These are phyloP conservation scores for Globisporangium cederbergense DNA, from an alignment of 352 stramenopile species.

Conservation along the genomic window DNA sequence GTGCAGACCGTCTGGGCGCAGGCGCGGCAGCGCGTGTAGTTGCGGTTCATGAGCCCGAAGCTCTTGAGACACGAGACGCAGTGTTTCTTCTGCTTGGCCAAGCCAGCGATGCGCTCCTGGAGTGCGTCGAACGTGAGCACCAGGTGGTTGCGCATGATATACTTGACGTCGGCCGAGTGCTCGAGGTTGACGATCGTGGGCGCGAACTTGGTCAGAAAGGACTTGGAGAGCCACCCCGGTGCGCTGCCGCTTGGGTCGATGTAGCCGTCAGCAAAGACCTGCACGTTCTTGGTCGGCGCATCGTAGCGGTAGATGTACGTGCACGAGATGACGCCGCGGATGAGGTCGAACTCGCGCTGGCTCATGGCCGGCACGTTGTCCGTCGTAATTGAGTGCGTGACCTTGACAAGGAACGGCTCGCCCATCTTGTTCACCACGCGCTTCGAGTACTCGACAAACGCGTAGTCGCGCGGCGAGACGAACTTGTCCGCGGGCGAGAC, in stretches of 20 bases:
- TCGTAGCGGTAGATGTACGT: constrained; percentile 49
- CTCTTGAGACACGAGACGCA: constrained; percentile 37
- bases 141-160: constrained; percentile 41
- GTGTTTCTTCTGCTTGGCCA: constrained; percentile 29
- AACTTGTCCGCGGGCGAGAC: constrained; percentile 47
- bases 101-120: constrained; percentile 27
- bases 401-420: constrained; percentile 41
- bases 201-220: constrained; percentile 41
- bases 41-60: constrained; percentile 38
- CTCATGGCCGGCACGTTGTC: constrained; percentile 36
- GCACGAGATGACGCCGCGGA: constrained; percentile 35
- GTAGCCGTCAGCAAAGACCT: constrained; percentile 38
- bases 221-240: constrained; percentile 28
- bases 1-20: constrained; percentile 53
- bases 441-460: constrained; percentile 43
- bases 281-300: constrained; percentile 35
- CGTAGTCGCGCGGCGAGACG: constrained; percentile 44
- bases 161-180: constrained; percentile 49
- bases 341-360: constrained; percentile 41
- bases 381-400: constrained; percentile 31
- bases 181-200: constrained; percentile 42
- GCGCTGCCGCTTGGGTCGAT: constrained; percentile 37
- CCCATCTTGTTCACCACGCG: constrained; percentile 28
- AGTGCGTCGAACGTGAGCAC: constrained; percentile 37
- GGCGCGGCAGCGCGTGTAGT: constrained; percentile 43